A percentile compares a stretch with the other conserved stretches of the same genome.
These are phyloP conservation scores for Vicia sativa DNA, from an alignment of 306 rosid genomes.

Conservation along the genomic window DNA sequence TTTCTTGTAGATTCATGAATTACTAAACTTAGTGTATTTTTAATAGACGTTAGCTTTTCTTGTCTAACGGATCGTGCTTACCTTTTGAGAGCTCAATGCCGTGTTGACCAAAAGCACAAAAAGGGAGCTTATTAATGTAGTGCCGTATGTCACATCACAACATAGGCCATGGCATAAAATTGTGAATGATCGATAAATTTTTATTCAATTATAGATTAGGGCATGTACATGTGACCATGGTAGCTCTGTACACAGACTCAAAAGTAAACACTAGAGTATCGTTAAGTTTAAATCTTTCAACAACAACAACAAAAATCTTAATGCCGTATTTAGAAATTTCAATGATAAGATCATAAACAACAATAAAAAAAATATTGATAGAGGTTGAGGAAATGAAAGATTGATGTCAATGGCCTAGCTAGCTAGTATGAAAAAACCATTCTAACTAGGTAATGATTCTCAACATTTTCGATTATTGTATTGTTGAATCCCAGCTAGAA, in stretches of 20 bases:
- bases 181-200: not conserved
- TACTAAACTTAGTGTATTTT: too few species aligned
- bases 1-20: too few species aligned
- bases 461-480: conserved; percentile 28
- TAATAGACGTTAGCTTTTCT: too few species aligned
- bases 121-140: not conserved
- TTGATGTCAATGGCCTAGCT: not conserved
- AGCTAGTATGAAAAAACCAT: conserved; percentile 25
- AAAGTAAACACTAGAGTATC: not conserved
- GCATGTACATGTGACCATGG: not conserved
- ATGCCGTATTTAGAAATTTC: not conserved
- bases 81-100: not conserved
- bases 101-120: not conserved
- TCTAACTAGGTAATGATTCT: conserved; percentile 32
- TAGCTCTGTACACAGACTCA: too few species aligned
- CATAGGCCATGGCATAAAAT: not conserved
- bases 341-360: not conserved
- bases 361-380: not conserved
- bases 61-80: not conserved
- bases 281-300: not conserved
- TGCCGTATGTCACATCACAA: not conserved
- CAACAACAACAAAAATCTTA: not conserved
- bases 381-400: not conserved
- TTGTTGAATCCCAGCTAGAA: conserved; percentile 38
- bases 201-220: not conserved